These are phyloP conservation scores for Hymenoscyphus scutula DNA, from an alignment of 2,329 filamentous ascomycete genomes.

Conservation along the genomic window DNA sequence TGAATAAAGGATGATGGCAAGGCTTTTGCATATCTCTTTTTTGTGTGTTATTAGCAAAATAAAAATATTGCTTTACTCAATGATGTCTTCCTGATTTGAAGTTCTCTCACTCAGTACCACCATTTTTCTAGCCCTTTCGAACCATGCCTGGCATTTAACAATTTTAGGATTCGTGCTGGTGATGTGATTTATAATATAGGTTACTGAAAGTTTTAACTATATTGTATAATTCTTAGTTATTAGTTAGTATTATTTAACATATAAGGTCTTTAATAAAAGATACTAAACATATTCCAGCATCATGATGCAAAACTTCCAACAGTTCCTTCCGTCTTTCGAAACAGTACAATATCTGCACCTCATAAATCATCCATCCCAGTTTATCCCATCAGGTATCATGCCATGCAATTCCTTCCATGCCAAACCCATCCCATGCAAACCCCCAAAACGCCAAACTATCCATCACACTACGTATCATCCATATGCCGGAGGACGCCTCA, in stretches of 20 bases:
- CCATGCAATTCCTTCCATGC: background rate
- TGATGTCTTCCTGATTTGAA: too few species aligned
- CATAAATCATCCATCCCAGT: conserved; percentile 21
- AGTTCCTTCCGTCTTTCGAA: background rate
- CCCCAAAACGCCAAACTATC: background rate
- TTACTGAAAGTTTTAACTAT: too few species aligned
- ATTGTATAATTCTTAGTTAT: background rate
- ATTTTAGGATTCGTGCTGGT: too few species aligned
- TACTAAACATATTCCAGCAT: background rate
- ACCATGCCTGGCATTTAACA: too few species aligned
- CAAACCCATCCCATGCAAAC: background rate
- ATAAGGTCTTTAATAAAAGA: background rate
- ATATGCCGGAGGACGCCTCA: conserved; percentile 33
- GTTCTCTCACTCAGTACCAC: too few species aligned
- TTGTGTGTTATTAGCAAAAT: background rate
- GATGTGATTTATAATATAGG: too few species aligned
- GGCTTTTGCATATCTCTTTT: background rate
- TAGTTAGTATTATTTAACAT: background rate
- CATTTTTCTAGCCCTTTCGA: too few species aligned
- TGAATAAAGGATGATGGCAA: background rate
- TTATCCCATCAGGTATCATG: conserved; percentile 16
- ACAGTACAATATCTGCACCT: background rate
- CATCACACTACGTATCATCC: conserved; percentile 9
- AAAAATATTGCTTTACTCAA: background rate
- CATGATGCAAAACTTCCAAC: background rate